Conservation (phyloP, 805 yeast species). For the Hanseniaspora lindneri region DNA sequence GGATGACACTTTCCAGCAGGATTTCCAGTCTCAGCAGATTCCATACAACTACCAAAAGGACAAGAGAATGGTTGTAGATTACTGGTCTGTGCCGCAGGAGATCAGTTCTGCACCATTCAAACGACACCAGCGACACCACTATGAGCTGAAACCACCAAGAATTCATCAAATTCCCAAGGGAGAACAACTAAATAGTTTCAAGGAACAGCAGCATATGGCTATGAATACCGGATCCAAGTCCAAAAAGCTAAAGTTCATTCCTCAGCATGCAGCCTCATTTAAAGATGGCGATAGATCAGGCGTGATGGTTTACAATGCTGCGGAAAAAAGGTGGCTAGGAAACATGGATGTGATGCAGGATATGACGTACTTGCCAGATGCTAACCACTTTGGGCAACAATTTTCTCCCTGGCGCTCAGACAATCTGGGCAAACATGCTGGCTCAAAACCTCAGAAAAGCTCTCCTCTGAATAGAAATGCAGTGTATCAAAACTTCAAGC, state of each 20-base stretch:
- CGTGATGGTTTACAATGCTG: conserved; percentile 7
- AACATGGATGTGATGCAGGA: neutral
- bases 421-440: neutral
- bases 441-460: neutral
- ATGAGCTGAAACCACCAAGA: neutral
- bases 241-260: neutral
- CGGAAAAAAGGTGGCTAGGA: conserved; percentile 12
- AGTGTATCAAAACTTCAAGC: neutral
- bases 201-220: neutral
- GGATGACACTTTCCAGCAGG: conserved; percentile 12
- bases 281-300: conserved; percentile 11
- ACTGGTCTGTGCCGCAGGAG: conserved; percentile 11
- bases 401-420: neutral
- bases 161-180: neutral
- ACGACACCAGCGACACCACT: neutral
- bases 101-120: neutral
- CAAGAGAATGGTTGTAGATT: neutral
- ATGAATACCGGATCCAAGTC: neutral
- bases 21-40: neutral
- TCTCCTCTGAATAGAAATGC: neutral
- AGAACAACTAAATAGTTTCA: neutral
- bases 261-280: neutral
- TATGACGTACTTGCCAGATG: conserved; percentile 10
- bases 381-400: neutral
- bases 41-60: neutral